Evolutionary conservation across 192 early-diverging fungal species (phyloP), one percentile per base, ranked within the genome.

Genomic region (Glomus cerebriforme): DNA sequence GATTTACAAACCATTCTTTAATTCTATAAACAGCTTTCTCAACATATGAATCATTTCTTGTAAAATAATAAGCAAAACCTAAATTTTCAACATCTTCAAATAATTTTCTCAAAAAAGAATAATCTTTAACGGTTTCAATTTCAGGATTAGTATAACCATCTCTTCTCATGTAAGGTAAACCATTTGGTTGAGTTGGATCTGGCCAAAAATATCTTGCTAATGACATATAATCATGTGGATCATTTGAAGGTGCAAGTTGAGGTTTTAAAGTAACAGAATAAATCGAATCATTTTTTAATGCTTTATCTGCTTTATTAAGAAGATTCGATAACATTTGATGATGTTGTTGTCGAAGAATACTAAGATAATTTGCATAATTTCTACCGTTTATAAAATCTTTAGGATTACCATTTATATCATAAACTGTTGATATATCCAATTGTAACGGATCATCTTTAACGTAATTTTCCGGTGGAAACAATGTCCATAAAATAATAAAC

Each of bases 191-290:
- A 39, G 69, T 78, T 45, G 45, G 43, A 73, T 87, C 77, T 3
- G 88, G 90, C 89, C 89, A 90, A 75, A 81, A 91, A 82, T 90
- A 88, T 32, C 86, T 81, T 10, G 89, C 87, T 31, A 90, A 82
- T 17, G 89, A 89, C 37, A 86, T 82, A 78, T 85, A 91, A 71
- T 91, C 89, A 66, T 91, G 90, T n/a, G 79, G 80, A 67, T 87
- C 81, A 2, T 72, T 69, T 17, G 88, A 87, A 2, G 88, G 86
- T 31, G 87, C 79, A 17, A 82, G 68, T 59, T 82, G 81, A 17
- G 81, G 34, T 75, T 91, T 90, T 78, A 79, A 71, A 17, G 79
- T 84, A 32, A 91, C 90, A 9, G 88, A 87, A 79, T 87, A 88
- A n/a, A 87, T 81, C 0, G 82, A 77, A 1, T 59, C 60, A 27